These are phyloP conservation scores for Vicia sativa DNA, from an alignment of 306 rosid species.

Conservation along the genomic window DNA sequence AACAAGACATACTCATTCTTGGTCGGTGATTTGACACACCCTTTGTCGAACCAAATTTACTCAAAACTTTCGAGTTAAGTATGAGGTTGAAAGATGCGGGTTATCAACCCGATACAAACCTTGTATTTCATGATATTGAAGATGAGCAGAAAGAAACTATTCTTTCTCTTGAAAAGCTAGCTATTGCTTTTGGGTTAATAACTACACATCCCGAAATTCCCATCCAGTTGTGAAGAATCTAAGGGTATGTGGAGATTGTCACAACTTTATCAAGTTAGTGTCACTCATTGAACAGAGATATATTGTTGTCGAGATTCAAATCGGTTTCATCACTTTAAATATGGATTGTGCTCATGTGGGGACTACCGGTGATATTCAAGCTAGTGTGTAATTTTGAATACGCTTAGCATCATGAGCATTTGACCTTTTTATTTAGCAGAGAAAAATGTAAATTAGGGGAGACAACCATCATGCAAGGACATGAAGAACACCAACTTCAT, in stretches of 20 bases:
- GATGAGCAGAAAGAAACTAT: constrained; percentile 85
- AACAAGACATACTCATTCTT: constrained; percentile 82
- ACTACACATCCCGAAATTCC: constrained; percentile 63
- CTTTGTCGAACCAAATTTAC: constrained; percentile 66
- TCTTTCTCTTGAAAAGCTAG: constrained; percentile 88
- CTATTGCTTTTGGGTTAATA: constrained; percentile 84
- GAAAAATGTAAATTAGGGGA: neutral
- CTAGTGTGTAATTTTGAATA: constrained; percentile 27
- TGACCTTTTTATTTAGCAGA: neutral
- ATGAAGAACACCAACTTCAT: neutral
- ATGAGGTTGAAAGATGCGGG: constrained; percentile 69
- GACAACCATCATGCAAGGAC: neutral
- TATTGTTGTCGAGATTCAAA: constrained; percentile 82
- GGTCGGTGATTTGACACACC: constrained; percentile 85
- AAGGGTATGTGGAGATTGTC: constrained; percentile 91
- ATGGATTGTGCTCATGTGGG: constrained; percentile 81
- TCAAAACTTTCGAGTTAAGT: constrained; percentile 75
- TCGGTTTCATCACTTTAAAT: constrained; percentile 85
- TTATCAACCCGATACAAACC: constrained; percentile 77
- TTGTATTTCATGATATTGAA: constrained; percentile 84
- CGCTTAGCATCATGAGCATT: constrained; percentile 16
- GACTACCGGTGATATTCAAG: constrained; percentile 70
- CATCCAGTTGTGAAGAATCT: constrained; percentile 81
- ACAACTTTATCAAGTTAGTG: constrained; percentile 69
- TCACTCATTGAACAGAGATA: constrained; percentile 74